Conservation (phyloP, 176 grass and related monocot species). For the Puya raimondii region DNA sequence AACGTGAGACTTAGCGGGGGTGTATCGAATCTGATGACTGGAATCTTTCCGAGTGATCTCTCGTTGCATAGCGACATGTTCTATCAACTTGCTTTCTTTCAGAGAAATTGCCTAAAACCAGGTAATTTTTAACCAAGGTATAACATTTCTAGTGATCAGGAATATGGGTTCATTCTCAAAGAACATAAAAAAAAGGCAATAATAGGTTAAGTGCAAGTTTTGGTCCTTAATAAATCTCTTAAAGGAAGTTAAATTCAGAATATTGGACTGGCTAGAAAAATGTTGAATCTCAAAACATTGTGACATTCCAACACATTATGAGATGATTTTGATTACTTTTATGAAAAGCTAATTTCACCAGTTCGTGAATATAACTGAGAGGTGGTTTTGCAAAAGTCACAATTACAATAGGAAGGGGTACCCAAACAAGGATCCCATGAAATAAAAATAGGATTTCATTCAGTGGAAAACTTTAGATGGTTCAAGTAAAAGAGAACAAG, state of each 20-base stretch:
- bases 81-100: conserved; percentile 87
- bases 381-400: background rate
- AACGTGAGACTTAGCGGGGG: conserved; percentile 21
- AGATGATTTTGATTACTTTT: background rate
- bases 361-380: background rate
- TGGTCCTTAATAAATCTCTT: background rate
- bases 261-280: no score
- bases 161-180: background rate
- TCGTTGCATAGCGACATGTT: conserved; percentile 33
- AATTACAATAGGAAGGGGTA: background rate
- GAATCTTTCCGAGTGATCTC: conserved; percentile 17
- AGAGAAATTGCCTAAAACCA: conserved; percentile 69
- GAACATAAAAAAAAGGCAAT: background rate
- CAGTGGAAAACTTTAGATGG: no score
- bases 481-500: conserved; percentile 3
- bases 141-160: background rate
- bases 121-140: background rate
- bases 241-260: no score
- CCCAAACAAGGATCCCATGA: background rate
- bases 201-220: background rate
- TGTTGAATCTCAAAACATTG: no score
- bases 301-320: no score
- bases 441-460: background rate
- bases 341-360: background rate
- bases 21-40: conserved; percentile 18